Evolutionary conservation across 495 filamentous ascomycete species (phyloP).

Genomic region (Aspergillus steynii): DNA sequence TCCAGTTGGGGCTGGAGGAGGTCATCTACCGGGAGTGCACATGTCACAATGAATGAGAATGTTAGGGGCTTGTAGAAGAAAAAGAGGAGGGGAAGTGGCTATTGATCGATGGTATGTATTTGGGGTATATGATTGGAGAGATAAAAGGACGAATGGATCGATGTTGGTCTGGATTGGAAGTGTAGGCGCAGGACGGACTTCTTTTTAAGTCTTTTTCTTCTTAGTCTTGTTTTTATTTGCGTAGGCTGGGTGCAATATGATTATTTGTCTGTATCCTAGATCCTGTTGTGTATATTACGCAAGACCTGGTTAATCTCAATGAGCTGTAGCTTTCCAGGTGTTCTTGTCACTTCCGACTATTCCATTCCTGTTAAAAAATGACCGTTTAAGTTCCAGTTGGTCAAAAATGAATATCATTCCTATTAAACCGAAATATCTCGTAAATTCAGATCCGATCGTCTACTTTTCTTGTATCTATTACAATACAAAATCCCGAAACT

Average conservation of each 20-base stretch:
- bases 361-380: background rate
- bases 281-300: no score
- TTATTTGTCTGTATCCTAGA: no score
- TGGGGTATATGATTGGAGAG: no score
- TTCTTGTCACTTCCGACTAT: background rate
- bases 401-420: constrained; percentile 5
- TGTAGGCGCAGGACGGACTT: background rate
- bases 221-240: constrained; percentile 3
- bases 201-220: background rate
- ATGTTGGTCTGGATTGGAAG: background rate
- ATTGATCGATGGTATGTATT: background rate
- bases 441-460: constrained; percentile 2
- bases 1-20: background rate
- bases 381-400: background rate
- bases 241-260: no score
- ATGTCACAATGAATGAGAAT: background rate
- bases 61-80: background rate
- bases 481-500: constrained; percentile 17
- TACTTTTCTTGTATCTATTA: constrained; percentile 6
- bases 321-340: background rate
- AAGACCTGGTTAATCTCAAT: no score
- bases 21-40: background rate
- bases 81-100: background rate
- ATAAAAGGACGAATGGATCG: no score
- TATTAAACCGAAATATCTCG: constrained; percentile 7